Conservation (phyloP, 345 rosid genomes). For the Capsella bursapastoris region DNA sequence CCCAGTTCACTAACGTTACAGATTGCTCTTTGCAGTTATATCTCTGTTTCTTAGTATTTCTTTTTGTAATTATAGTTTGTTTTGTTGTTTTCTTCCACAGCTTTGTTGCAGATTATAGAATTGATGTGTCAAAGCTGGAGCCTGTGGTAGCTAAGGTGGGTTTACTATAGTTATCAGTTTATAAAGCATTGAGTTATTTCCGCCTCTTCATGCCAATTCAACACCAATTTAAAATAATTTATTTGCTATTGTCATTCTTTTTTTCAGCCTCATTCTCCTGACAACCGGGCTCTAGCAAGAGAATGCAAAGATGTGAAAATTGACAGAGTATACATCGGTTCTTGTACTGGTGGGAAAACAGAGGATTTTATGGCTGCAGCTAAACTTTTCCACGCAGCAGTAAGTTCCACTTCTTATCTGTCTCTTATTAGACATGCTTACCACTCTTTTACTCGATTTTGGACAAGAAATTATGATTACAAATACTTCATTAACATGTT, state of each 20-base stretch:
- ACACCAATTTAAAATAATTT: background rate
- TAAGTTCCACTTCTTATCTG: constrained; percentile 46
- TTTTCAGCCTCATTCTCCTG: constrained; percentile 98
- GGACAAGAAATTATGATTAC: background rate
- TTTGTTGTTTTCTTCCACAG: constrained; percentile 48
- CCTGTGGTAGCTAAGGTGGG: constrained; percentile 97
- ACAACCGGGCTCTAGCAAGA: constrained; percentile 94
- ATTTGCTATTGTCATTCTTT: constrained; percentile 3
- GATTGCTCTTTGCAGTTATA: background rate
- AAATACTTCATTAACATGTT: background rate
- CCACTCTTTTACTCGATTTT: background rate
- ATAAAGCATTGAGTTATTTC: background rate
- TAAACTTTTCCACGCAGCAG: constrained; percentile 80
- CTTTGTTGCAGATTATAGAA: constrained; percentile 81
- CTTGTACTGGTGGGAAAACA: constrained; percentile 98
- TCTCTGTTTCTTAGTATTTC: constrained; percentile 21
- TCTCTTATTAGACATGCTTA: constrained; percentile 9
- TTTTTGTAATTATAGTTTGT: constrained; percentile 16
- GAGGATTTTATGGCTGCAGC: constrained; percentile 97
- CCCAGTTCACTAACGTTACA: background rate
- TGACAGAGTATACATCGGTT: constrained; percentile 97
- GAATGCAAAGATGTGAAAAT: constrained; percentile 99
- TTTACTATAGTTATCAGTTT: background rate
- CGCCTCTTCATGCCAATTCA: background rate
- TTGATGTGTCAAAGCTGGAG: constrained; percentile 87